Evolutionary conservation across 768 basidiomycete genomes (phyloP), one percentile per base, ranked within the genome.

Genomic region (Serendipita sp.): DNA sequence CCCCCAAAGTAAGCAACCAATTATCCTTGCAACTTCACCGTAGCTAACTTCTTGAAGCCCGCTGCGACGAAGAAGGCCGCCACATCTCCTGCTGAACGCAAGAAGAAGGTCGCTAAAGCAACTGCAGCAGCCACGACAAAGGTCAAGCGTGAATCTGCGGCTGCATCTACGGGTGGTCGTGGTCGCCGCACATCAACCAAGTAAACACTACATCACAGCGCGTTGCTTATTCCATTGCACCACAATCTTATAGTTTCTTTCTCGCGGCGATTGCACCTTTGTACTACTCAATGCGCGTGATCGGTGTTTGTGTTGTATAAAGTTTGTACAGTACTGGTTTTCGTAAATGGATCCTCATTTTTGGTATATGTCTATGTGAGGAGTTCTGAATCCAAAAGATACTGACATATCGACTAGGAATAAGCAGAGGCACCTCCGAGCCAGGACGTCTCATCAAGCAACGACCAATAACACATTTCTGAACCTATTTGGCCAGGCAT

Each of bases 1-100:
- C 79, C 52, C 82, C 79, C 71, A 76, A 81, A 37, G 81, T 78
- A 36, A 52, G 43, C 36, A 62, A 16, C 16, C 62, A 65, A 46
- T 15, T 3, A 45, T 58, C 4, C 44, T 31, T 11, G 27, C n/a
- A 18, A 50, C 43, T 3, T 34, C 55, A 23, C 37, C 55, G 46
- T 65, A 36, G 1, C 23, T 37, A 58, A 62, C 58, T 15, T n/a
- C 68, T 23, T 46, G 34, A 68, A 83, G 6, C 74, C 76, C 0
- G 75, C 74, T 10, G 69, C 79, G 29, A 69, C 79, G 40, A 73
- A 73, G 63, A 65, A 67, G 34, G 53, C 69, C 8, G 45, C 66
- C 13, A 67, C 66, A 44, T 69, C 73, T 29, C 74, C 73, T 71
- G 27, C 66, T 13, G 43, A 63, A 5, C 68, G 68, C 0, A 70